phyloP scores from a whole-genome alignment of 306 rosid genomes.

The Casuarina cunninghamiana region DNA sequence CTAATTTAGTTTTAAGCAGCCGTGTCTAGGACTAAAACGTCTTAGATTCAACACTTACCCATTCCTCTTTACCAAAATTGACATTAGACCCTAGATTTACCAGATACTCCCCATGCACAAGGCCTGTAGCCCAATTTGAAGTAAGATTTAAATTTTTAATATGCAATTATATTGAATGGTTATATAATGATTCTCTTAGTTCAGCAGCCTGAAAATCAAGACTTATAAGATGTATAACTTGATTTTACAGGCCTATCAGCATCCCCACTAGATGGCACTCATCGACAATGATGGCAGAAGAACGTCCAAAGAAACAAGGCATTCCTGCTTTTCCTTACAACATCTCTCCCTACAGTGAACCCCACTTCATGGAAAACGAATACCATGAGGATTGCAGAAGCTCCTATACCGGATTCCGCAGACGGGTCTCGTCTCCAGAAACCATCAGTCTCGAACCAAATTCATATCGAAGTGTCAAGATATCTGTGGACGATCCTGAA shows the following conservation, averaged over 20 bases:
- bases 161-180: neutral
- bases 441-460: conserved; percentile 51
- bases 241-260: conserved; percentile 63
- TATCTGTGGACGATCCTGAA: conserved; percentile 60
- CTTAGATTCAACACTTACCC: no score
- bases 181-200: neutral
- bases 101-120: no score
- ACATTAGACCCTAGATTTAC: no score
- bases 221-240: conserved; percentile 23
- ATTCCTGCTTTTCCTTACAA: conserved; percentile 36
- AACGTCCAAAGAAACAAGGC: conserved; percentile 45
- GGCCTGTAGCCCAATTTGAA: no score
- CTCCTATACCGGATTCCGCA: conserved; percentile 54
- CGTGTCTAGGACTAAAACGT: no score
- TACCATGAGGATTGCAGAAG: conserved; percentile 41
- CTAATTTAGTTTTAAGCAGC: no score
- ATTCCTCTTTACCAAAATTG: no score
- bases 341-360: conserved; percentile 37
- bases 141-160: neutral
- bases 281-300: conserved; percentile 43
- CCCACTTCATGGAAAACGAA: conserved; percentile 44
- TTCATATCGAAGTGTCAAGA: conserved; percentile 57
- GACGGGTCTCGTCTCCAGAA: conserved; percentile 72
- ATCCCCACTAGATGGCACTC: conserved; percentile 70
- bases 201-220: conserved; percentile 3